Evolutionary conservation across 176 grass and related monocot species (phyloP).

Genomic region (Oryza australiensis): DNA sequence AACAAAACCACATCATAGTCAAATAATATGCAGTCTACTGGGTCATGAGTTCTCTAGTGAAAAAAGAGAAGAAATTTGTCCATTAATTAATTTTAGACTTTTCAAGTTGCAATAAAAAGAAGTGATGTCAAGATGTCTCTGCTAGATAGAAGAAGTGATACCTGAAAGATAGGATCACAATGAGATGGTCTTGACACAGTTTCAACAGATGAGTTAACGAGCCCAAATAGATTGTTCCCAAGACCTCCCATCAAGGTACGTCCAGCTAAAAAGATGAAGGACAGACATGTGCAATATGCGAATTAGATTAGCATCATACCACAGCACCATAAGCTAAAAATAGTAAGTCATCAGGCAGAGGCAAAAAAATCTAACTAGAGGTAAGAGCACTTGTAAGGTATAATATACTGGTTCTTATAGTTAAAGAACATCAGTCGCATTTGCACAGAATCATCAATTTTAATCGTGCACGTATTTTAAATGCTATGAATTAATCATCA

Average conservation of each 20-base stretch:
- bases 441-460: background rate
- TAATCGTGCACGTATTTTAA: background rate
- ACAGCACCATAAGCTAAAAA: background rate
- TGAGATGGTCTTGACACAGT: slow-evolving; percentile 30
- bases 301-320: slow-evolving; percentile 5
- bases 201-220: slow-evolving; percentile 33
- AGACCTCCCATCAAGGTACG: slow-evolving; percentile 54
- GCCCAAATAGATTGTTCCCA: slow-evolving; percentile 53
- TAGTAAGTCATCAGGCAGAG: background rate
- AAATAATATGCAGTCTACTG: background rate
- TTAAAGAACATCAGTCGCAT: background rate
- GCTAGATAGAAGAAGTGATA: slow-evolving; percentile 1
- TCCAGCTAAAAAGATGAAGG: slow-evolving; percentile 45
- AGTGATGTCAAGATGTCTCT: background rate
- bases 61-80: background rate
- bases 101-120: background rate
- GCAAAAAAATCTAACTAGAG: background rate
- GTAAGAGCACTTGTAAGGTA: background rate
- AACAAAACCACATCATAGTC: background rate
- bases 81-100: background rate
- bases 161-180: slow-evolving; percentile 58
- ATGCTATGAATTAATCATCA: background rate
- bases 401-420: background rate
- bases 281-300: slow-evolving; percentile 4
- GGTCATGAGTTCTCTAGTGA: background rate